Evolutionary conservation across 768 basidiomycete species (phyloP).

Genomic region (Russula virescens): DNA sequence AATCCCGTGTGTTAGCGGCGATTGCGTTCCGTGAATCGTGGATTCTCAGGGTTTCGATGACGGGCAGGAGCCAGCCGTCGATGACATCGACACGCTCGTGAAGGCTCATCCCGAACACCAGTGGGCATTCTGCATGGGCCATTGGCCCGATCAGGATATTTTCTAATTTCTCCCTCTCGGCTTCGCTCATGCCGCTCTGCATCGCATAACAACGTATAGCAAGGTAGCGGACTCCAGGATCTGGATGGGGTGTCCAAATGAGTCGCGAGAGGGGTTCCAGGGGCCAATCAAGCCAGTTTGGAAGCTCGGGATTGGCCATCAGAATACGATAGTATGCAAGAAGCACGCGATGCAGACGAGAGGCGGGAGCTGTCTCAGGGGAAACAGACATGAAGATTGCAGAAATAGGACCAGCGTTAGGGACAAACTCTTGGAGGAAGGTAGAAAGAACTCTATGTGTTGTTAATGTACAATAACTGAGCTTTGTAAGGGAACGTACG

Average conservation of each 20-base stretch:
- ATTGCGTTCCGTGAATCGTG: conserved; percentile 44
- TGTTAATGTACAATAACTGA: conserved; percentile 16
- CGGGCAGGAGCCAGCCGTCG: conserved; percentile 82
- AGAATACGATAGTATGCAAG: conserved; percentile 80
- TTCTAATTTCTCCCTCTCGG: conserved; percentile 63
- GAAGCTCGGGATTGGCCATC: conserved; percentile 64
- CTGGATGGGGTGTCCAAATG: conserved; percentile 48
- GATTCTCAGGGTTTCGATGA: conserved; percentile 61
- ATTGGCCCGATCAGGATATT: conserved; percentile 52
- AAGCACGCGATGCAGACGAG: conserved; percentile 60
- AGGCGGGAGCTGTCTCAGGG: conserved; percentile 33
- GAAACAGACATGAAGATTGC: conserved; percentile 33
- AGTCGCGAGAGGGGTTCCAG: conserved; percentile 38
- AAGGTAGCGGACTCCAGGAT: conserved; percentile 59
- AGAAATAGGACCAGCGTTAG: conserved; percentile 50
- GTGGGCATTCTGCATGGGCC: conserved; percentile 52
- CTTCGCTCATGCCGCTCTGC: conserved; percentile 74
- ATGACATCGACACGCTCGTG: conserved; percentile 42
- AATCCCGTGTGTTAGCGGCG: conserved; percentile 38
- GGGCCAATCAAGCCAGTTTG: conserved; percentile 57
- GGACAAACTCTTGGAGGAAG: conserved; percentile 40
- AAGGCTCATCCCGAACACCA: conserved; percentile 49
- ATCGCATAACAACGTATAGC: conserved; percentile 74
- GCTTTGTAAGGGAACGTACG: conserved; percentile 41
- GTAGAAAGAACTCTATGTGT: conserved; percentile 48